A percentile compares a stretch with the other conserved stretches of the same genome.
These are phyloP conservation scores for Toxicodendron radicans DNA, from an alignment of 345 rosid species.

Conservation along the genomic window DNA sequence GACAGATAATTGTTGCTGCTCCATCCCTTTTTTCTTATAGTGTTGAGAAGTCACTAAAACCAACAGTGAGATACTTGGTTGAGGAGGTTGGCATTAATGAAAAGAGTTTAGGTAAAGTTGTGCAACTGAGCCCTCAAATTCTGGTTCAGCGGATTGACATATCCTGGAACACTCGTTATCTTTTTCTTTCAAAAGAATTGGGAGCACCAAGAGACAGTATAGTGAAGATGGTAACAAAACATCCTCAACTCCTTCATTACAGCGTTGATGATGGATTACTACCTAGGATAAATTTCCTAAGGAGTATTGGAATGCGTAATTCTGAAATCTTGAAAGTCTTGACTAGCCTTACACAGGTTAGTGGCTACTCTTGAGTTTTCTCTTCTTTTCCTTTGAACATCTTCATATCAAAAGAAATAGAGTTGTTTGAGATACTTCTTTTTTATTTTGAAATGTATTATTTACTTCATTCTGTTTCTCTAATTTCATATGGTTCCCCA, in stretches of 20 bases:
- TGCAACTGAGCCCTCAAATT: slow-evolving; percentile 94
- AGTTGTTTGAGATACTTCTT: too few species aligned
- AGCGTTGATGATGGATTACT: slow-evolving; percentile 88
- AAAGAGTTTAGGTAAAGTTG: slow-evolving; percentile 74
- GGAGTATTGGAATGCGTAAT: slow-evolving; percentile 84
- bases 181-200: slow-evolving; percentile 83
- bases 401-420: not conserved
- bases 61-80: slow-evolving; percentile 88
- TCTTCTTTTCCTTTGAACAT: not conserved
- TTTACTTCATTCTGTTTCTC: not conserved
- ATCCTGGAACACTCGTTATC: slow-evolving; percentile 86
- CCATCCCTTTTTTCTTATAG: slow-evolving; percentile 90
- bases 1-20: slow-evolving; percentile 74
- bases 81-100: slow-evolving; percentile 94
- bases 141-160: slow-evolving; percentile 90
- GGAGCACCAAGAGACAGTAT: slow-evolving; percentile 91
- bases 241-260: slow-evolving; percentile 94
- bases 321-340: slow-evolving; percentile 89
- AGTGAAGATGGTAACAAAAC: slow-evolving; percentile 91
- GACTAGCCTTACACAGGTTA: slow-evolving; percentile 93
- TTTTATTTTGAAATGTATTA: not conserved
- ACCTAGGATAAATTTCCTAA: slow-evolving; percentile 88
- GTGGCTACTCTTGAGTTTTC: not conserved
- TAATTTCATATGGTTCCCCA: not conserved
- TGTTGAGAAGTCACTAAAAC: slow-evolving; percentile 84